phyloP scores from a whole-genome alignment of 129 eudicot genomes.

The Lonicera japonica region DNA sequence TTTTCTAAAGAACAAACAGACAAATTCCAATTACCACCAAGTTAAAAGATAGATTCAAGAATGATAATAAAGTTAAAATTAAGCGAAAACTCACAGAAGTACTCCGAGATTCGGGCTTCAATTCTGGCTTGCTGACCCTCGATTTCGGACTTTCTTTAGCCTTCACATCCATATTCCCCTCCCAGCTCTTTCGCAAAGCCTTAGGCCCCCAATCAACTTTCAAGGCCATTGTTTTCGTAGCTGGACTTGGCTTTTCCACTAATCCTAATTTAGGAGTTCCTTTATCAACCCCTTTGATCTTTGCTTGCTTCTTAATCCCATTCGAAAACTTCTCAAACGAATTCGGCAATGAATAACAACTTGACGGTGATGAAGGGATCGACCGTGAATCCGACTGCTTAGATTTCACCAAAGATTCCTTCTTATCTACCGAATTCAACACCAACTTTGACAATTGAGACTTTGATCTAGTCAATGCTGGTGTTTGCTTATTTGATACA shows the following conservation, averaged over 20 bases:
- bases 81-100: conserved; percentile 62
- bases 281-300: conserved; percentile 73
- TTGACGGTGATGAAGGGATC: conserved; percentile 81
- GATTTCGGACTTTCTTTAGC: conserved; percentile 51
- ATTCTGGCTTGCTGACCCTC: conserved; percentile 46
- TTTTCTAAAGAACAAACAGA: no score
- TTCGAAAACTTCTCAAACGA: conserved; percentile 82
- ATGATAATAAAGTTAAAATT: neutral
- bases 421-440: conserved; percentile 42
- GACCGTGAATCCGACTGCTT: conserved; percentile 56
- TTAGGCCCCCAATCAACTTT: conserved; percentile 86
- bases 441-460: no score
- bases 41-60: no score
- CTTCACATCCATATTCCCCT: conserved; percentile 80
- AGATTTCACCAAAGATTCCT: conserved; percentile 34
- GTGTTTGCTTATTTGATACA: conserved; percentile 30
- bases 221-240: conserved; percentile 54
- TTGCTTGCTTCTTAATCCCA: conserved; percentile 70
- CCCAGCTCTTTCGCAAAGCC: conserved; percentile 95
- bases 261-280: conserved; percentile 34
- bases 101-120: conserved; percentile 52
- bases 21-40: no score
- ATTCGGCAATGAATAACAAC: conserved; percentile 88
- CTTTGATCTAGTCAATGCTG: conserved; percentile 50
- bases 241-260: conserved; percentile 46